Evolutionary conservation across 2,329 filamentous ascomycete genomes (phyloP), one percentile per base, ranked within the genome.

Genomic region (Curvularia sp.): DNA sequence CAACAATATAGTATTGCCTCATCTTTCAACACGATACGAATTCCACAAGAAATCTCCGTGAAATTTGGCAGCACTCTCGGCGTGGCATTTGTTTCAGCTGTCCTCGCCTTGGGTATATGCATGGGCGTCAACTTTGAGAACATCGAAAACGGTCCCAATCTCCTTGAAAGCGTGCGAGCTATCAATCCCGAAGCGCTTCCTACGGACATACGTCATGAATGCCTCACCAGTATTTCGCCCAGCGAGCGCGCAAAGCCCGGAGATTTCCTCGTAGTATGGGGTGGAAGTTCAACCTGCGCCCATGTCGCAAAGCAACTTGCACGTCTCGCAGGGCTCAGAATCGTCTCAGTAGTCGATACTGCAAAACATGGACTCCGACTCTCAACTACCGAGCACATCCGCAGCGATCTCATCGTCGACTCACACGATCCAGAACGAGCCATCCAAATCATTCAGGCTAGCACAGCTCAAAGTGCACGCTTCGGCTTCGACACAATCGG

Each of bases 241-340:
- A 67, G 73, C 0, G 87, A 90, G 61, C 79, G 87, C 8, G 84
- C 87, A 0, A 79, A 79, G 42, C 65, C 76, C 0, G 89, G 88
- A 0, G 89, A 93, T 59, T 92, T 88, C 85, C 77, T 93, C 39
- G 86, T 86, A 1, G 85, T 93, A 47, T 93, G 90, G 89, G 90
- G 90, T 56, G 90, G 74, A 7, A 91, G 88, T 1, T 89, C 88
- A 0, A 91, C 88, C 0, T 90, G 88, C 1, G 90, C 89, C 0
- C 84, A 87, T 62, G 80, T 90, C 6, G 81, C 85, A 0, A 82
- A 89, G 3, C 90, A 93, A 67, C 81, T 93, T 1, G 89, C 89
- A 0, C 86, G 87, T 41, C 79, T 90, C 0, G 85, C 83, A 0
- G 89, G 89, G 0, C 75, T 93, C 0, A 84, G 81, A 28, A 88